Percentiles rank a stretch among this genome's conserved stretches.
Conservation (phyloP, 140 eudicot species). For the Erigeron philadelphicus region DNA sequence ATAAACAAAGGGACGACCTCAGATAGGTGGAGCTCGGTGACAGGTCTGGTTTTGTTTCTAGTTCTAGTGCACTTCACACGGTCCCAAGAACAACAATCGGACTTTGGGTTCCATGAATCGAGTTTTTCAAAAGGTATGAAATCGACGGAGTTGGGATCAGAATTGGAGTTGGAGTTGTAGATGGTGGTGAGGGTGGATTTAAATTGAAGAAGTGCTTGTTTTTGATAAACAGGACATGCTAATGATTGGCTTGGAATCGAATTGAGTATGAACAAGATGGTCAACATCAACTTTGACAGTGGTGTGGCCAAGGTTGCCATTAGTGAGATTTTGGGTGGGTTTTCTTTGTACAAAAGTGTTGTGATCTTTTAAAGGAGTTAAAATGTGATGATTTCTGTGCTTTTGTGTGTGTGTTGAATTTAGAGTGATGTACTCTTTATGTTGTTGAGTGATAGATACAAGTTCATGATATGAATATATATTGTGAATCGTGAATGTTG, state of each 20-base stretch:
- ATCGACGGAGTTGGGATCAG: conserved; percentile 19
- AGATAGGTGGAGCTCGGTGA: conserved; percentile 35
- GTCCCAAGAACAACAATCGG: conserved; percentile 52
- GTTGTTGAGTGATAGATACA: conserved; percentile 12
- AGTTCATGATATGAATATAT: neutral
- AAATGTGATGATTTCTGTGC: neutral
- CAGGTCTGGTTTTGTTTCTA: neutral
- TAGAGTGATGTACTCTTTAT: conserved; percentile 7
- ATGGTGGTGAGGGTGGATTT: conserved; percentile 33
- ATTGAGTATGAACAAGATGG: conserved; percentile 20
- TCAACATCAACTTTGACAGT: conserved; percentile 10
- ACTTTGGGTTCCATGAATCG: conserved; percentile 39
- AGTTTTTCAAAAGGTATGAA: conserved; percentile 17
- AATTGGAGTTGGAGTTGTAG: conserved; percentile 18
- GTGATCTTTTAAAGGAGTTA: conserved; percentile 11
- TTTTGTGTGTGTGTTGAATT: neutral
- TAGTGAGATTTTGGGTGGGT: neutral
- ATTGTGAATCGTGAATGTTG: neutral
- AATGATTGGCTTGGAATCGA: conserved; percentile 22
- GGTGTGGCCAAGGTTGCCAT: conserved; percentile 21
- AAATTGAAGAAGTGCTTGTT: conserved; percentile 49
- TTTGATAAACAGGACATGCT: conserved; percentile 40
- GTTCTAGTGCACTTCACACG: conserved; percentile 34
- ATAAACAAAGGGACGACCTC: conserved; percentile 18
- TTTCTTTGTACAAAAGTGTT: neutral